Evolutionary conservation across 1,139 yeast species (phyloP).

Genomic region (Pichia norvegensis): DNA sequence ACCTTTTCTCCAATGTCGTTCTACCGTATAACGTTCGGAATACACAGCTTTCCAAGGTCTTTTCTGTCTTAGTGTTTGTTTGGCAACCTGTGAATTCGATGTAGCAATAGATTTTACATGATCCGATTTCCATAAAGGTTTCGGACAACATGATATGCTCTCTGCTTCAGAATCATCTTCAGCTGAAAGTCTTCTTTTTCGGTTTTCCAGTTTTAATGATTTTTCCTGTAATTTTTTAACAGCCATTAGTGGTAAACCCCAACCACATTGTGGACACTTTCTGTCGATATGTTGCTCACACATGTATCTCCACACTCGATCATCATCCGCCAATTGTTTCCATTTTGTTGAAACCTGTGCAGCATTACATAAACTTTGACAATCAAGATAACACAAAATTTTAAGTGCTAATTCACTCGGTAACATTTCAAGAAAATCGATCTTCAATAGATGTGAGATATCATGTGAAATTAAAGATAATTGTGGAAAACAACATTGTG

Average conservation of each 20-base stretch:
- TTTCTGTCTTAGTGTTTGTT: constrained; percentile 30
- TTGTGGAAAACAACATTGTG: constrained; percentile 94
- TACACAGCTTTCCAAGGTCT: constrained; percentile 96
- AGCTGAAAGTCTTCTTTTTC: constrained; percentile 28
- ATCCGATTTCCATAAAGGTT: constrained; percentile 20
- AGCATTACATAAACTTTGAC: constrained; percentile 84
- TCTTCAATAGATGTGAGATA: constrained; percentile 69
- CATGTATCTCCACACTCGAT: constrained; percentile 96
- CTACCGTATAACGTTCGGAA: constrained; percentile 82
- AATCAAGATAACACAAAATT: constrained; percentile 80
- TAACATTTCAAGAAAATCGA: constrained; percentile 77
- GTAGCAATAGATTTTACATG: constrained; percentile 24
- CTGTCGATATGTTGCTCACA: constrained; percentile 97
- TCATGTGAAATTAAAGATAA: constrained; percentile 75
- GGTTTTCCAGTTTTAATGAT: constrained; percentile 1
- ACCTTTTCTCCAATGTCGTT: constrained; percentile 91
- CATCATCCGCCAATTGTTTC: constrained; percentile 89
- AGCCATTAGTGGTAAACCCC: constrained; percentile 93
- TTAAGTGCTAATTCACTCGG: constrained; percentile 83
- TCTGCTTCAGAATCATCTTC: constrained; percentile 12
- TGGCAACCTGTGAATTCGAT: constrained; percentile 4
- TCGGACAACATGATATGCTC: constrained; percentile 15
- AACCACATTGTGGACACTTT: constrained; percentile 96
- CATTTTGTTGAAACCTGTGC: constrained; percentile 85
- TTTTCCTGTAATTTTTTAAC: constrained; percentile 62